A percentile compares a stretch with the other conserved stretches of the same genome.
Evolutionary conservation across 139 green algal species (phyloP).

Genomic region (Eudorina sp.): DNA sequence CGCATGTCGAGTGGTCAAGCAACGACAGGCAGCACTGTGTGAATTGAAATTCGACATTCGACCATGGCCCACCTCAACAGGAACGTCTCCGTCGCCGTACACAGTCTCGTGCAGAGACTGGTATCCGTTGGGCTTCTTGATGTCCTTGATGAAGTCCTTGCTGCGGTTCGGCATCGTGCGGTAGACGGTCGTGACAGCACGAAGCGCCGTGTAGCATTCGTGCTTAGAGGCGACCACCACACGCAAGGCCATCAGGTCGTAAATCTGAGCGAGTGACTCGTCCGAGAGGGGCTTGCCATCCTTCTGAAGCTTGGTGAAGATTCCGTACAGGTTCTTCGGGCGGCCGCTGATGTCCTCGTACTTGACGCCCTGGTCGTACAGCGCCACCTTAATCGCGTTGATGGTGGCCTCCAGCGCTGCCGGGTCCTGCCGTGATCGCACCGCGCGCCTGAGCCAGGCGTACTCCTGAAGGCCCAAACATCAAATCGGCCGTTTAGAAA

Average conservation of each 20-base stretch:
- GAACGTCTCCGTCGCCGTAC: slow-evolving; percentile 61
- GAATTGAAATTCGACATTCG: background rate
- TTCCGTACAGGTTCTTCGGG: slow-evolving; percentile 94
- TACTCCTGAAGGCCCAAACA: slow-evolving; percentile 52
- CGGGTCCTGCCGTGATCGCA: slow-evolving; percentile 51
- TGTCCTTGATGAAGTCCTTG: slow-evolving; percentile 89
- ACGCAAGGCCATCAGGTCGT: slow-evolving; percentile 89
- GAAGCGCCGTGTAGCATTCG: slow-evolving; percentile 91
- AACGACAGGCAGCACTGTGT: too few relatives aligned
- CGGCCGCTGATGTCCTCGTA: slow-evolving; percentile 89
- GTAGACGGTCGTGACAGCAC: slow-evolving; percentile 68
- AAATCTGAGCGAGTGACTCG: slow-evolving; percentile 34
- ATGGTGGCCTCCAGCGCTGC: slow-evolving; percentile 60
- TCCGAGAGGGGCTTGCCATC: slow-evolving; percentile 37
- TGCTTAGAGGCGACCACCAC: slow-evolving; percentile 88
- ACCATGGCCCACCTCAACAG: slow-evolving; percentile 73
- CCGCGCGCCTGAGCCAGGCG: slow-evolving; percentile 42
- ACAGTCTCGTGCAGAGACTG: slow-evolving; percentile 80
- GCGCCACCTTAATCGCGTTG: slow-evolving; percentile 50
- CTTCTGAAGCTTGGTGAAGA: slow-evolving; percentile 88
- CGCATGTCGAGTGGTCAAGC: too few relatives aligned
- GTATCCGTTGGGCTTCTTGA: slow-evolving; percentile 95
- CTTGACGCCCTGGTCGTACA: slow-evolving; percentile 54
- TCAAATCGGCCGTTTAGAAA: background rate
- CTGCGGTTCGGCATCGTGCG: slow-evolving; percentile 62